Percentiles rank a stretch among this genome's conserved stretches.
These are phyloP conservation scores for Cordyceps tenuipes DNA, from an alignment of 2,329 filamentous ascomycete genomes.

Conservation along the genomic window DNA sequence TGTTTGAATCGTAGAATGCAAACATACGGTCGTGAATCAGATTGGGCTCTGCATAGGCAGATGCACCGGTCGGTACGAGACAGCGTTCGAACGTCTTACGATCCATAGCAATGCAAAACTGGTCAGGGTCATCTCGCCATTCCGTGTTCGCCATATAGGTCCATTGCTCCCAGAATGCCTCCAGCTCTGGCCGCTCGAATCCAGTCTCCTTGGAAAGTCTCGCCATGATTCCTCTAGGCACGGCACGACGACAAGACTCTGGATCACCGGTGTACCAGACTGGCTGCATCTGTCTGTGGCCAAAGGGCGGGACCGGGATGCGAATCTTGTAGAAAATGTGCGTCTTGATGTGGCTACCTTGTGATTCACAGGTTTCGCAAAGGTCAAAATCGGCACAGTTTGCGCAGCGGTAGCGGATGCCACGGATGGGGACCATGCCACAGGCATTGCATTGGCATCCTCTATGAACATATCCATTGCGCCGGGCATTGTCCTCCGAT, in stretches of 20 bases:
- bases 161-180: slow-evolving; percentile 95
- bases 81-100: slow-evolving; percentile 87
- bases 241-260: slow-evolving; percentile 54
- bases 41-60: slow-evolving; percentile 70
- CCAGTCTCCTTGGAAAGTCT: slow-evolving; percentile 63
- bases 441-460: slow-evolving; percentile 91
- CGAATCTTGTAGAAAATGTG: slow-evolving; percentile 96
- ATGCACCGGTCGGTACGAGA: slow-evolving; percentile 76
- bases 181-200: slow-evolving; percentile 79
- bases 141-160: slow-evolving; percentile 84
- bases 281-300: slow-evolving; percentile 69
- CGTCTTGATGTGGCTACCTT: slow-evolving; percentile 71
- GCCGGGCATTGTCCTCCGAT: slow-evolving; percentile 81
- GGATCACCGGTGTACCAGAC: slow-evolving; percentile 88
- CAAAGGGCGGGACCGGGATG: slow-evolving; percentile 78
- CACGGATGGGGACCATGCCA: slow-evolving; percentile 78
- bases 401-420: slow-evolving; percentile 85
- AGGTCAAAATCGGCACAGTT: slow-evolving; percentile 96
- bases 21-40: slow-evolving; percentile 96
- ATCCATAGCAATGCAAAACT: slow-evolving; percentile 76
- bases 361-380: slow-evolving; percentile 85
- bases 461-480: slow-evolving; percentile 84
- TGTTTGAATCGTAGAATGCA: slow-evolving; percentile 87
- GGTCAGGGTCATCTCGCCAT: slow-evolving; percentile 72
- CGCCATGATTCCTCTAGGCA: slow-evolving; percentile 60